A percentile compares a stretch with the other conserved stretches of the same genome.
phyloP scores from a whole-genome alignment of 768 basidiomycete species.

The Tulasnella sp. region DNA sequence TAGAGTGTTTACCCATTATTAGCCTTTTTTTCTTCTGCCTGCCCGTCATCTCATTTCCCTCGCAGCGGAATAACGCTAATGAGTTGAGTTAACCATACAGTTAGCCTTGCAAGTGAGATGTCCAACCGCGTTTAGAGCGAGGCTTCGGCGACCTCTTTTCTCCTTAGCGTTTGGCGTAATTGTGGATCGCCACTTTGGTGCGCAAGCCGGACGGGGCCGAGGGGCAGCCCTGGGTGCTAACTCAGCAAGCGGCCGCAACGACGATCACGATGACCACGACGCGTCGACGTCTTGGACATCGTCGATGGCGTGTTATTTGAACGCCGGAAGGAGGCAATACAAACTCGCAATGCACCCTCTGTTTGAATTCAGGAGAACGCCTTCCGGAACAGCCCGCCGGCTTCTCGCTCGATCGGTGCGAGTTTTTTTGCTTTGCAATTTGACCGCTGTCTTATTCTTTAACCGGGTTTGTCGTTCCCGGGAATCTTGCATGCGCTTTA shows the following conservation, averaged over 20 bases:
- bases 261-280: neutral
- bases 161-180: neutral
- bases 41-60: slow-evolving; percentile 8
- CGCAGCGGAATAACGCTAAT: slow-evolving; percentile 2
- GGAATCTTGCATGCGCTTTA: neutral
- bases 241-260: too few species aligned
- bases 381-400: slow-evolving; percentile 4
- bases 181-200: neutral
- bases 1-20: slow-evolving; percentile 12
- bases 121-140: neutral
- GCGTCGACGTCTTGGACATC: neutral
- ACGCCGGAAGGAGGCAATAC: neutral
- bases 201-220: neutral
- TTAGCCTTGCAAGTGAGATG: neutral
- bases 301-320: neutral
- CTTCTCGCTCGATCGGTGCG: slow-evolving; percentile 4
- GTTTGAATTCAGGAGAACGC: neutral
- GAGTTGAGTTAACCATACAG: neutral
- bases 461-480: neutral
- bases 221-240: neutral
- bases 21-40: neutral
- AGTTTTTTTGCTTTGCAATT: neutral
- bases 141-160: neutral
- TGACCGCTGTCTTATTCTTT: slow-evolving; percentile 3
- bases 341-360: neutral